Conservation (phyloP, 768 basidiomycete species). For the Russula brevipes region DNA sequence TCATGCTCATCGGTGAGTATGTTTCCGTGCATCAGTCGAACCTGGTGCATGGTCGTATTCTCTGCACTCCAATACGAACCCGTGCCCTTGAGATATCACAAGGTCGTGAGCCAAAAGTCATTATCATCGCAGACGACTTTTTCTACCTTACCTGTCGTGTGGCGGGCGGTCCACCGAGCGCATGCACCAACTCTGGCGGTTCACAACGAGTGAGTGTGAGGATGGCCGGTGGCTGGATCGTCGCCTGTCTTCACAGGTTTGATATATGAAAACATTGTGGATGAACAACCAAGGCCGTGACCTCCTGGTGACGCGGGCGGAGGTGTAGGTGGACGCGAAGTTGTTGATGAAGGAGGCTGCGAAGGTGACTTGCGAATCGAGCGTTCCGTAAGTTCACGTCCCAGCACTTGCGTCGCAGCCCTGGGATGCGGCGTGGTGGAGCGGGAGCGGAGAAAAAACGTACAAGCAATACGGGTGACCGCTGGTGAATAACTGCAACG, state of each 20-base stretch:
- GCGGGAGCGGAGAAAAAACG: constrained; percentile 10
- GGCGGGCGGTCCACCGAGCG: constrained; percentile 66
- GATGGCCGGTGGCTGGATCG: constrained; percentile 29
- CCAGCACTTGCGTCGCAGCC: background rate
- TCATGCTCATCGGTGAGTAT: constrained; percentile 69
- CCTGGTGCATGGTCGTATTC: constrained; percentile 77
- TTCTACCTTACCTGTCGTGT: constrained; percentile 60
- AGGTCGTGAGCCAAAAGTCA: constrained; percentile 8
- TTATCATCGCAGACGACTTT: background rate
- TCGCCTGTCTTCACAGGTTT: constrained; percentile 48
- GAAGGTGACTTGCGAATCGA: constrained; percentile 19
- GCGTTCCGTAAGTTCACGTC: constrained; percentile 4
- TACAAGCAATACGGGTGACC: constrained; percentile 77
- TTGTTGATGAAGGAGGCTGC: constrained; percentile 11
- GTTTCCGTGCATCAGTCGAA: constrained; percentile 47
- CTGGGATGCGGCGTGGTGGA: background rate
- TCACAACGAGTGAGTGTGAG: constrained; percentile 40
- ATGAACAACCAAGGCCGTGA: constrained; percentile 54
- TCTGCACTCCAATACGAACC: constrained; percentile 72
- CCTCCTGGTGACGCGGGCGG: constrained; percentile 15
- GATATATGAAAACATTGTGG: constrained; percentile 67
- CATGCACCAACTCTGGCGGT: constrained; percentile 52
- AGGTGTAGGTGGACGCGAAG: constrained; percentile 10
- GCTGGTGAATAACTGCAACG: constrained; percentile 67
- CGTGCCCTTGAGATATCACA: constrained; percentile 45